These are phyloP conservation scores for Ocimum tenuiflorum DNA, from an alignment of 257 asterid genomes.

Conservation along the genomic window DNA sequence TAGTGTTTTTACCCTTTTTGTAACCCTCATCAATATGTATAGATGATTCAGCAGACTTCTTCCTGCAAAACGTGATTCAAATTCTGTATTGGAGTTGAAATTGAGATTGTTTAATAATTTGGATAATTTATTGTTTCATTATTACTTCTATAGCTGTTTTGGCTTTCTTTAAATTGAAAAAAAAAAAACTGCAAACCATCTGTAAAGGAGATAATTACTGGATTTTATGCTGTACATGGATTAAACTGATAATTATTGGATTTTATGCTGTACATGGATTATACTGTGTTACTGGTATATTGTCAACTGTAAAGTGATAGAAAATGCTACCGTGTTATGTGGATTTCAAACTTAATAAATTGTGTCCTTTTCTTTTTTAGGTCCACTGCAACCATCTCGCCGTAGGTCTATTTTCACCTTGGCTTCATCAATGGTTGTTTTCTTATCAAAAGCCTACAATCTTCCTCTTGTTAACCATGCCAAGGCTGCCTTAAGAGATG, in stretches of 20 bases:
- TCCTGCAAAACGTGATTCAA: conserved; percentile 8
- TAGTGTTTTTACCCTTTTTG: conserved; percentile 8
- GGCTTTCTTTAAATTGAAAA: background rate
- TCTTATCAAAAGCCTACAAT: conserved; percentile 56
- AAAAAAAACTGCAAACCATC: conserved; percentile 6
- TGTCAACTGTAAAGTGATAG: background rate
- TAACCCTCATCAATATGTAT: background rate
- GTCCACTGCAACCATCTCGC: conserved; percentile 58
- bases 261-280: conserved; percentile 1
- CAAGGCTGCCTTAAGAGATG: conserved; percentile 47
- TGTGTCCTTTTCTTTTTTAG: conserved; percentile 30
- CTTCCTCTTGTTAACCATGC: conserved; percentile 51
- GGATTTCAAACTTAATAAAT: conserved; percentile 6
- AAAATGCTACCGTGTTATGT: background rate
- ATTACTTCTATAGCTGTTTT: conserved; percentile 6
- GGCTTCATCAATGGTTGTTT: conserved; percentile 67
- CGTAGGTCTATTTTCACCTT: conserved; percentile 65
- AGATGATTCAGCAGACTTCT: background rate
- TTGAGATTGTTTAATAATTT: conserved; percentile 1
- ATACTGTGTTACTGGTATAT: background rate
- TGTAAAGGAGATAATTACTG: background rate
- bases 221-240: conserved; percentile 2
- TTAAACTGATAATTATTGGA: background rate
- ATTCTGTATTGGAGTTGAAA: background rate
- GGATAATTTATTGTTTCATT: conserved; percentile 9